Evolutionary conservation across 73 alveolate species (phyloP).

Genomic region (Stentor roeselii): DNA sequence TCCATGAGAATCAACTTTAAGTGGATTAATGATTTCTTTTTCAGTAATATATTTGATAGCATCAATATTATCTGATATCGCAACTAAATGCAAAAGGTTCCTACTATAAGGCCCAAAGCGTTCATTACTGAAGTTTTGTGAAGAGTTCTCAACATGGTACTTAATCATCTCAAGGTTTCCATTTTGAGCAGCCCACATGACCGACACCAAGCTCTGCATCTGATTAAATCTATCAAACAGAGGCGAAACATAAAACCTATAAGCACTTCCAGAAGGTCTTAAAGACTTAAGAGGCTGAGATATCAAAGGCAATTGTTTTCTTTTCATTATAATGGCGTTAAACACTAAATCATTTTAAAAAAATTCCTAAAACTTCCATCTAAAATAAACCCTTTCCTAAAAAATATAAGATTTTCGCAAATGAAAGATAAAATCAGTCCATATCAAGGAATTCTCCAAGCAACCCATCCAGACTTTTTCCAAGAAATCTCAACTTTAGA

Average conservation of each 20-base stretch:
- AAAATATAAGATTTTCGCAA: too few relatives aligned
- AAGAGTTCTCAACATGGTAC: background rate
- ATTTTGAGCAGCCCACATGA: background rate
- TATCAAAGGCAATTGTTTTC: background rate
- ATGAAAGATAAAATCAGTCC: background rate
- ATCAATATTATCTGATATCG: background rate
- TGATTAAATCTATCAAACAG: too few relatives aligned
- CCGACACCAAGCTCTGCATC: background rate
- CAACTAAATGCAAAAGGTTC: background rate
- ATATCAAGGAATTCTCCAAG: background rate
- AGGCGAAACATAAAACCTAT: background rate
- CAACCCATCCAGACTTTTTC: background rate
- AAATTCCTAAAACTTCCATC: too few relatives aligned
- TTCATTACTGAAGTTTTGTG: background rate
- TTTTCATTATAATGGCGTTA: too few relatives aligned
- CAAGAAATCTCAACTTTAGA: background rate
- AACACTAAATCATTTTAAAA: too few relatives aligned
- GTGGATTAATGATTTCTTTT: too few relatives aligned
- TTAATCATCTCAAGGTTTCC: background rate
- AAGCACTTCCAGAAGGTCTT: background rate
- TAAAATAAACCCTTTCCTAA: too few relatives aligned
- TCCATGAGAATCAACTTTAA: background rate
- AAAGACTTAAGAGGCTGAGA: background rate
- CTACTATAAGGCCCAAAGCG: background rate
- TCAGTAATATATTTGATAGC: background rate